phyloP scores from a whole-genome alignment of 202 grass and related monocot genomes.

The Zizania palustris region DNA sequence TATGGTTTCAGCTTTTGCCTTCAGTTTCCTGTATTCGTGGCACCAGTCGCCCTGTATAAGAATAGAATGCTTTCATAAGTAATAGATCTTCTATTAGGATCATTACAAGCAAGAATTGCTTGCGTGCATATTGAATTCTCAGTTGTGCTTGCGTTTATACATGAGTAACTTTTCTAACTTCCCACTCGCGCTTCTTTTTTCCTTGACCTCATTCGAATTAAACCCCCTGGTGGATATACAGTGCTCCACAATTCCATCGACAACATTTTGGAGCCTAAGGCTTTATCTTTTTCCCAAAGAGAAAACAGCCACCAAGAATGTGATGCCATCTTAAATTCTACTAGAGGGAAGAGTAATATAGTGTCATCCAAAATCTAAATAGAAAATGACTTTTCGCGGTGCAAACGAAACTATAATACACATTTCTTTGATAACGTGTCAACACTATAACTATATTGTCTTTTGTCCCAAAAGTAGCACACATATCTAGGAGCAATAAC shows the following conservation, averaged over 20 bases:
- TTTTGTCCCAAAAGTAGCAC: background rate
- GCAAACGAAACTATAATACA: background rate
- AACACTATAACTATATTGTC: background rate
- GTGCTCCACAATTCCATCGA: background rate
- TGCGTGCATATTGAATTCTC: background rate
- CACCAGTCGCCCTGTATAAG: conserved; percentile 77
- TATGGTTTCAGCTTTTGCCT: conserved; percentile 85
- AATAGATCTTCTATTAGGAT: background rate
- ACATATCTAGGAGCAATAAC: background rate
- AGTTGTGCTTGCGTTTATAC: background rate
- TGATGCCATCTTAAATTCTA: background rate
- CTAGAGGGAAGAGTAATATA: background rate
- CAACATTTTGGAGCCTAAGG: background rate
- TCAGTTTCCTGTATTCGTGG: conserved; percentile 83
- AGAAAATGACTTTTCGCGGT: background rate
- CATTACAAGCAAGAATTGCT: background rate
- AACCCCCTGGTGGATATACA: background rate
- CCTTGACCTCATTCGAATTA: too few relatives aligned
- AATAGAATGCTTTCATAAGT: conserved; percentile 36
- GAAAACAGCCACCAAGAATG: background rate
- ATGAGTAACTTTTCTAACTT: background rate
- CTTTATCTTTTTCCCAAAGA: too few relatives aligned
- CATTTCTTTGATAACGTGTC: background rate
- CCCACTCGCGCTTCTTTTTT: background rate
- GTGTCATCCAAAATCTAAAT: background rate